Evolutionary conservation across 1,139 yeast species (phyloP).

Genomic region (Nakaseomyces bracarensis): DNA sequence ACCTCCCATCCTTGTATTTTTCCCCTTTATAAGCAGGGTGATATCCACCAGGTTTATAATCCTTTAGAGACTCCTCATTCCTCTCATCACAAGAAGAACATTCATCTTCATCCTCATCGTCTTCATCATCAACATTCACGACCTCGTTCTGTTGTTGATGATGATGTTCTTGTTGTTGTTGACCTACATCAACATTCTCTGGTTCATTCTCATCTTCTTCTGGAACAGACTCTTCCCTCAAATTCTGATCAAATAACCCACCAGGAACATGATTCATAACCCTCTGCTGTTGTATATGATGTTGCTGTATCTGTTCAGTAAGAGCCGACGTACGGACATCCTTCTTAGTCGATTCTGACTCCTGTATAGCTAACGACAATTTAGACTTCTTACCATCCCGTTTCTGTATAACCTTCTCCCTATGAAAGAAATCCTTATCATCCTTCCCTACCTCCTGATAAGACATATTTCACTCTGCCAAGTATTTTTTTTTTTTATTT

Average conservation of each 20-base stretch:
- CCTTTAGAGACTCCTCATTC: conserved; percentile 59
- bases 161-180: no score
- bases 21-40: conserved; percentile 74
- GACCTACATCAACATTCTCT: conserved; percentile 10
- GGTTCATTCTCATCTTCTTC: conserved; percentile 14
- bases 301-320: background rate
- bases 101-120: conserved; percentile 22
- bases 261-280: conserved; percentile 2
- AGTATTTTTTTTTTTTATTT: no score
- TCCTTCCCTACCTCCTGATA: background rate
- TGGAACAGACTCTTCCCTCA: background rate
- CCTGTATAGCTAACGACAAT: conserved; percentile 23
- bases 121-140: conserved; percentile 12
- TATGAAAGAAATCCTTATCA: conserved; percentile 2
- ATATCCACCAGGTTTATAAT: conserved; percentile 69
- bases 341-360: background rate
- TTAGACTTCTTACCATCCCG: conserved; percentile 18
- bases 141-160: no score
- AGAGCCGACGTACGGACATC: background rate
- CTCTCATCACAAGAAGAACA: conserved; percentile 35
- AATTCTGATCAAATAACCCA: conserved; percentile 3
- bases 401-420: background rate
- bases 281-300: no score
- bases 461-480: no score
- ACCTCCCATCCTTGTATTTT: conserved; percentile 47